Conservation (phyloP, 2,329 filamentous ascomycete genomes). For the Aspergillus japonicus region DNA sequence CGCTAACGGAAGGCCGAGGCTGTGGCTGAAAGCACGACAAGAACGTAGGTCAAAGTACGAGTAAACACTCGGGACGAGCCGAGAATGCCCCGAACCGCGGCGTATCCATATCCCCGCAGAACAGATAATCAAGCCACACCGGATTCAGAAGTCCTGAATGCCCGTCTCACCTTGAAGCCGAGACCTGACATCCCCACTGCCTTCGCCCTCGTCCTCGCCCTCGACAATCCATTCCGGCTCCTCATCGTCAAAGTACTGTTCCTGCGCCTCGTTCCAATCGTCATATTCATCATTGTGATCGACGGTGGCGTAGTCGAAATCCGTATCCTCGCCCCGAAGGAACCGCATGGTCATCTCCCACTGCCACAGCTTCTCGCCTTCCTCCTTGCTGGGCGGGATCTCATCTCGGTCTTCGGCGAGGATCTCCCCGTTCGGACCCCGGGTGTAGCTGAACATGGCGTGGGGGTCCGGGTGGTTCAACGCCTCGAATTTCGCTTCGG, state of each 20-base stretch:
- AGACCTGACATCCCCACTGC: conserved; percentile 29
- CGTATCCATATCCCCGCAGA: background rate
- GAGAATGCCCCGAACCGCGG: background rate
- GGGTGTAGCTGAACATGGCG: conserved; percentile 51
- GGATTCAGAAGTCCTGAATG: conserved; percentile 67
- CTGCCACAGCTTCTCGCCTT: conserved; percentile 68
- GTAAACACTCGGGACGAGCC: background rate
- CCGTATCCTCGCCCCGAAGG: conserved; percentile 68
- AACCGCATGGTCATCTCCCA: conserved; percentile 73
- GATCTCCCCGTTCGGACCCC: conserved; percentile 56
- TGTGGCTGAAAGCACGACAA: too few relatives aligned
- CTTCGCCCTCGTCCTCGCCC: conserved; percentile 43
- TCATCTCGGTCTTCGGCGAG: conserved; percentile 59
- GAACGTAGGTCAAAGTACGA: background rate
- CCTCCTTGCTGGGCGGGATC: conserved; percentile 59
- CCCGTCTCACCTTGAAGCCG: conserved; percentile 62
- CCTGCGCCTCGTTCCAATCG: conserved; percentile 63
- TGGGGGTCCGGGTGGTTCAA: conserved; percentile 55
- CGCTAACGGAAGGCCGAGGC: too few relatives aligned
- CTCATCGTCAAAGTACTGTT: conserved; percentile 78
- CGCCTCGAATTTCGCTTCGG: conserved; percentile 70
- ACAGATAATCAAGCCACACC: conserved; percentile 59
- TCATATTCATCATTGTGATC: conserved; percentile 74
- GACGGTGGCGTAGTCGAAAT: conserved; percentile 73
- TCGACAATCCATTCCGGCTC: conserved; percentile 65